phyloP scores from a whole-genome alignment of 2,329 filamentous ascomycete species.

The Penicillium sp. region DNA sequence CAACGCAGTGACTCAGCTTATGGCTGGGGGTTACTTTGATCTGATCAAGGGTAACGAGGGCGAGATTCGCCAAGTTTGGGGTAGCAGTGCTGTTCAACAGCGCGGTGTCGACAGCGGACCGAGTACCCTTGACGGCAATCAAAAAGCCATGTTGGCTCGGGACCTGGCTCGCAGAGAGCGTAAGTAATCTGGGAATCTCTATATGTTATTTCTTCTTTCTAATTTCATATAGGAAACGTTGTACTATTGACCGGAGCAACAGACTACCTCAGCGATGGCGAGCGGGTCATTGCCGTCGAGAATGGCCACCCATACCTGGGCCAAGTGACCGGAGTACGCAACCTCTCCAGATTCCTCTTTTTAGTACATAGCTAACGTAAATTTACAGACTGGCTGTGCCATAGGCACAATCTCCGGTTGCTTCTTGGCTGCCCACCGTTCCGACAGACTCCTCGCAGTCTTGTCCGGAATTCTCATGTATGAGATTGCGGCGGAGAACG shows the following conservation, averaged over 20 bases:
- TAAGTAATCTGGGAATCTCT: slow-evolving; percentile 10
- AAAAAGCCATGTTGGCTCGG: slow-evolving; percentile 62
- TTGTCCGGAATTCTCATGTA: slow-evolving; percentile 73
- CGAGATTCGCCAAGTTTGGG: slow-evolving; percentile 73
- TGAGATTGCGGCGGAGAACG: slow-evolving; percentile 72
- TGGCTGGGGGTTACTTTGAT: slow-evolving; percentile 73
- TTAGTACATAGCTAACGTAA: neutral
- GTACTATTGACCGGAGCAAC: slow-evolving; percentile 77
- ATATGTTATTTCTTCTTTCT: neutral
- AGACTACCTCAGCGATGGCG: slow-evolving; percentile 76
- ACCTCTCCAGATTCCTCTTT: neutral
- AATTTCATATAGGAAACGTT: slow-evolving; percentile 50
- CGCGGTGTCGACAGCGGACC: slow-evolving; percentile 78
- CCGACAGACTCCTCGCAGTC: slow-evolving; percentile 68
- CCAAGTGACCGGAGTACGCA: slow-evolving; percentile 45
- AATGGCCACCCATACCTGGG: slow-evolving; percentile 68
- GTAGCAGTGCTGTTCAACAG: slow-evolving; percentile 60
- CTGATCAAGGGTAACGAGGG: slow-evolving; percentile 93
- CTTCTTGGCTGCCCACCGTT: slow-evolving; percentile 62
- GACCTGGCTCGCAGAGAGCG: slow-evolving; percentile 65
- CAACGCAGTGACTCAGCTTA: slow-evolving; percentile 66
- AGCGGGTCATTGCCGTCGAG: slow-evolving; percentile 61
- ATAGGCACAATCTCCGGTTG: slow-evolving; percentile 79
- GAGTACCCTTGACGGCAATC: slow-evolving; percentile 51
- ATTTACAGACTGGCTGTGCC: slow-evolving; percentile 67